phyloP scores from a whole-genome alignment of 2,329 filamentous ascomycete genomes.

The Zopfia rhizophila region DNA sequence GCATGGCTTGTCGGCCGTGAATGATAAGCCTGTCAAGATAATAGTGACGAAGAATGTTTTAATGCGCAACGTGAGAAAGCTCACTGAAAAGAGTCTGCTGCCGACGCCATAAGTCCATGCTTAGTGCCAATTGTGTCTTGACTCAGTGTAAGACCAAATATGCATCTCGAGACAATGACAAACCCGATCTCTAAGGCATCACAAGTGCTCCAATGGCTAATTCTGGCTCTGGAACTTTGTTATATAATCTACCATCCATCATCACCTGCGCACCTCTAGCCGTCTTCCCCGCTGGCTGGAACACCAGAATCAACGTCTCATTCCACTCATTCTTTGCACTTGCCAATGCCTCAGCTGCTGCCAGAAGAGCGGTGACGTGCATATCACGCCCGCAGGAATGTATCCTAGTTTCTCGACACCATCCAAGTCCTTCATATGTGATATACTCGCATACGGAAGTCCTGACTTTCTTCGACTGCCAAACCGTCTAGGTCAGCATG shows the following conservation, averaged over 20 bases:
- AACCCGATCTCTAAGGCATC: constrained; percentile 55
- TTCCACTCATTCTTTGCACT: constrained; percentile 61
- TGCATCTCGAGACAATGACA: background rate
- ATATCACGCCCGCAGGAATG: constrained; percentile 76
- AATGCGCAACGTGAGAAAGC: background rate
- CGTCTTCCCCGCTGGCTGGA: constrained; percentile 75
- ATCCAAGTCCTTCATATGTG: constrained; percentile 55
- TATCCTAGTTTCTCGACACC: constrained; percentile 67
- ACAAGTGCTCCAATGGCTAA: constrained; percentile 68
- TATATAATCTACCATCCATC: constrained; percentile 69
- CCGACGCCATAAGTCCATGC: constrained; percentile 53
- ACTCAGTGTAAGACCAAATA: background rate
- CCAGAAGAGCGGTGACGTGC: constrained; percentile 70
- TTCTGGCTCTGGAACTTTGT: constrained; percentile 65
- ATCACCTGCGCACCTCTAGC: constrained; percentile 71
- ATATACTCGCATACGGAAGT: constrained; percentile 65
- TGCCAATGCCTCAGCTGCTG: constrained; percentile 63
- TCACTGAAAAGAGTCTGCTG: constrained; percentile 53
- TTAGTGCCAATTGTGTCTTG: constrained; percentile 54
- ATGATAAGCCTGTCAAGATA: constrained; percentile 66
- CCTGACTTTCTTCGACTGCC: constrained; percentile 67
- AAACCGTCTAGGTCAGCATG: constrained; percentile 72
- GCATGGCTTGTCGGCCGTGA: constrained; percentile 70
- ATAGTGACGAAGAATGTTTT: no score
- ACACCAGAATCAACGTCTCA: constrained; percentile 71